phyloP scores from a whole-genome alignment of 805 yeast genomes.

The Saturnispora zaruensis region DNA sequence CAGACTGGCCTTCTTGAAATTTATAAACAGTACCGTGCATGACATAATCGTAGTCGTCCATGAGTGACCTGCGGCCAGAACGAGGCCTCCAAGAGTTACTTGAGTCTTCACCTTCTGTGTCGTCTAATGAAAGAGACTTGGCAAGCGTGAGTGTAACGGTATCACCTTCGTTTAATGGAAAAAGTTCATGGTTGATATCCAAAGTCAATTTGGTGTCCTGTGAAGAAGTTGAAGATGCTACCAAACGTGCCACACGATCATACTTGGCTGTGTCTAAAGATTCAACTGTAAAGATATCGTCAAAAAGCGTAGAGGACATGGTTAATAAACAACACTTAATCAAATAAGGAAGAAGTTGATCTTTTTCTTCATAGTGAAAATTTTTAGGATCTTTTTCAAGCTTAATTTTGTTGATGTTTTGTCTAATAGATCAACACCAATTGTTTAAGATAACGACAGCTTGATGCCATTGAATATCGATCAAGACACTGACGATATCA shows the following conservation, averaged over 20 bases:
- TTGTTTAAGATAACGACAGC: too few relatives aligned
- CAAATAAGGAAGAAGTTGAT: not conserved
- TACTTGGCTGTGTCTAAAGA: slow-evolving; percentile 83
- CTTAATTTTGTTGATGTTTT: not conserved
- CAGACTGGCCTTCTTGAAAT: slow-evolving; percentile 73
- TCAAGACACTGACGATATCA: slow-evolving; percentile 7
- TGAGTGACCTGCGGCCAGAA: slow-evolving; percentile 74
- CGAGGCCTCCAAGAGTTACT: slow-evolving; percentile 65
- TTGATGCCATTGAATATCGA: slow-evolving; percentile 3
- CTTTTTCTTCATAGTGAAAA: not conserved
- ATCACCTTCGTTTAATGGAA: slow-evolving; percentile 72
- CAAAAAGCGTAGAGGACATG: slow-evolving; percentile 76
- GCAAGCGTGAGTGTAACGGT: slow-evolving; percentile 82
- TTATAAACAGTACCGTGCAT: slow-evolving; percentile 98
- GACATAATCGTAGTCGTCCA: slow-evolving; percentile 96
- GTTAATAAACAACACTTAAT: not conserved
- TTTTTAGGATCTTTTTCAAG: not conserved
- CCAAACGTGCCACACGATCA: slow-evolving; percentile 83
- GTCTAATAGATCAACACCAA: not conserved
- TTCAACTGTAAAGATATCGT: slow-evolving; percentile 82
- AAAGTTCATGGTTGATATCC: slow-evolving; percentile 86
- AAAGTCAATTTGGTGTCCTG: slow-evolving; percentile 73
- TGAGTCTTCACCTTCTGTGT: slow-evolving; percentile 23
- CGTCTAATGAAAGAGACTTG: slow-evolving; percentile 54
- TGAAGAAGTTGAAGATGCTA: slow-evolving; percentile 78